These are phyloP conservation scores for Cystobasidium slooffiae DNA, from an alignment of 1,284 basidiomycete species.

Conservation along the genomic window DNA sequence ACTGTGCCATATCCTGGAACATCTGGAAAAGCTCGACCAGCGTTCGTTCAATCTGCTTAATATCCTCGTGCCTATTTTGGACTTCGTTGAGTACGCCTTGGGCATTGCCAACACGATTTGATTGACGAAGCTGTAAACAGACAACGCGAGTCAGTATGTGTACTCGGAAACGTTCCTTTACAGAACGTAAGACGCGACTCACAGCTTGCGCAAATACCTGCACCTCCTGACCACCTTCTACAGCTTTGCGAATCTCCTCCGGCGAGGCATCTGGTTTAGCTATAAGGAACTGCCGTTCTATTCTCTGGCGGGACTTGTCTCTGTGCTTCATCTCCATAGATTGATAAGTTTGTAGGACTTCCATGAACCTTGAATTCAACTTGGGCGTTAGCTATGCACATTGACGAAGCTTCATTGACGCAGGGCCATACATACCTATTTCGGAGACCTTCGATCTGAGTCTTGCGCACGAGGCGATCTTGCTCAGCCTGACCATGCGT, in stretches of 20 bases:
- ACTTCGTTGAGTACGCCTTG: constrained; percentile 85
- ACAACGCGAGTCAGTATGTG: neutral
- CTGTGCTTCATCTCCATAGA: constrained; percentile 90
- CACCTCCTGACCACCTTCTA: constrained; percentile 70
- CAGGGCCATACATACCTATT: constrained; percentile 19
- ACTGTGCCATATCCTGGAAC: constrained; percentile 72
- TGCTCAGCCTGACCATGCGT: constrained; percentile 46
- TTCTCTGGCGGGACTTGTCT: constrained; percentile 85
- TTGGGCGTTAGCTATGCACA: neutral
- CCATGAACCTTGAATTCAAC: constrained; percentile 58
- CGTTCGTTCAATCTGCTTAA: constrained; percentile 83
- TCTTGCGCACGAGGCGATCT: constrained; percentile 57
- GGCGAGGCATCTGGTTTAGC: constrained; percentile 89
- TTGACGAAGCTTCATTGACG: neutral
- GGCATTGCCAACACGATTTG: constrained; percentile 82
- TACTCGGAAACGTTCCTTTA: neutral
- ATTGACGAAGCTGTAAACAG: constrained; percentile 69
- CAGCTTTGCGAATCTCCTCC: constrained; percentile 76
- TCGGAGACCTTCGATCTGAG: constrained; percentile 54
- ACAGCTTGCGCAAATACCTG: constrained; percentile 90
- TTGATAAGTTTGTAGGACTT: constrained; percentile 66
- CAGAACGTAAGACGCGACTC: constrained; percentile 57
- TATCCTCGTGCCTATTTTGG: constrained; percentile 85
- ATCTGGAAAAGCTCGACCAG: constrained; percentile 84
- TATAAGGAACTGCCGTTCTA: constrained; percentile 96